phyloP scores from a whole-genome alignment of 164 flowering plant genomes.

The Malania oleifera region DNA sequence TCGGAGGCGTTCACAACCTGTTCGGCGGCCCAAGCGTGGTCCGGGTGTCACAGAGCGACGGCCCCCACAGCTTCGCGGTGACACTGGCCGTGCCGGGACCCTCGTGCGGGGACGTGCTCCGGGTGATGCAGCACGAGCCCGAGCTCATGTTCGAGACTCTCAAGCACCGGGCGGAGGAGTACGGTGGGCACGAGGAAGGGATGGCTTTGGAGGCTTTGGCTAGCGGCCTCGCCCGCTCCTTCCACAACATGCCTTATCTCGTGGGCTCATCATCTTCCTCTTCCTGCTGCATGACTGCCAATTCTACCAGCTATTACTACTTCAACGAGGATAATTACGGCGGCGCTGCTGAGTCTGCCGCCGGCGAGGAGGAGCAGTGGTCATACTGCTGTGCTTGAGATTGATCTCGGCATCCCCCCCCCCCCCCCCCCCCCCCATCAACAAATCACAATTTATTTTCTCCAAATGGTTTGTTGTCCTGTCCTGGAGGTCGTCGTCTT shows the following conservation, averaged over 20 bases:
- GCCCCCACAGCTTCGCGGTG: constrained; percentile 90
- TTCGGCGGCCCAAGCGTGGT: constrained; percentile 96
- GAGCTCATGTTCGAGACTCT: constrained; percentile 92
- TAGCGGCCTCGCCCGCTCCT: constrained; percentile 52
- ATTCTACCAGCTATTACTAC: constrained; percentile 34
- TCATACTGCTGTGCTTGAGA: constrained; percentile 62
- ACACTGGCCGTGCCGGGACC: constrained; percentile 80
- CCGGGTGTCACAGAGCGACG: constrained; percentile 83
- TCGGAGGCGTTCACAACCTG: constrained; percentile 94
- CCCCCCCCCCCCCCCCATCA: no score
- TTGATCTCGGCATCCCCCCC: constrained; percentile 1
- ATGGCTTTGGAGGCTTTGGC: constrained; percentile 34
- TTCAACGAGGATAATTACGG: constrained; percentile 32
- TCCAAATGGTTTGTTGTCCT: constrained; percentile 10
- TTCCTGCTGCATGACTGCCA: constrained; percentile 34
- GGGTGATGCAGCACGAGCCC: constrained; percentile 98
- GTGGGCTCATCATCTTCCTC: constrained; percentile 20
- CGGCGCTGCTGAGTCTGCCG: constrained; percentile 26
- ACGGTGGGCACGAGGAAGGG: constrained; percentile 15
- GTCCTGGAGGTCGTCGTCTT: constrained; percentile 18
- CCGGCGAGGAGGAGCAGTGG: constrained; percentile 76
- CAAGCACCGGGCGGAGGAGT: constrained; percentile 82
- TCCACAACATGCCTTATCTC: constrained; percentile 87
- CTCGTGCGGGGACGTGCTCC: constrained; percentile 76
- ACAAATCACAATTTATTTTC: neutral